Evolutionary conservation across 495 filamentous ascomycete species (phyloP), one percentile per base, ranked within the genome.

Genomic region (Penicillium daleae): DNA sequence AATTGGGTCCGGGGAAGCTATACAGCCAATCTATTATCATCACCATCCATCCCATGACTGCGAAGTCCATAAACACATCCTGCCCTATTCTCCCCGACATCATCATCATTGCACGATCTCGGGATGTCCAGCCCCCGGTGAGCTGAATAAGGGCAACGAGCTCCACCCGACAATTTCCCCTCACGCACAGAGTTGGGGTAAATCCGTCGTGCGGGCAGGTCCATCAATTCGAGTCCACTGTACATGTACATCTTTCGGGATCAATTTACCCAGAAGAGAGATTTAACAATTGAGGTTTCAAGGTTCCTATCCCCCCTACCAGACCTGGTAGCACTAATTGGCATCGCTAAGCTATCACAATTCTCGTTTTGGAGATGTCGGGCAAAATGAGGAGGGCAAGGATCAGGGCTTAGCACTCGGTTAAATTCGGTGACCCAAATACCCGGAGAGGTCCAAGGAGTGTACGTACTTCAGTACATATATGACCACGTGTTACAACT

Each of bases 151-250:
- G 69, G 58, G 49, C 49, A 0, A 29, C n/a, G n/a, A n/a, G 49
- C 63, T 69, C 70, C 68, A 66, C 53, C 59, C 53, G 49, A 29
- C 55, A 31, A 31, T 49, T 74, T 75, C 74, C 72, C 76, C 76
- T 76, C 75, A 75, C 71, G 64, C 66, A 56, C 48, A 71, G 35
- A 39, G 60, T 77, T 74, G 71, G 76, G 72, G 74, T 72, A 76
- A 74, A 29, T 35, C 19, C 27, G 12, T 26, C 60, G 46, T 44
- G 35, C 31, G 58, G 32, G 46, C 48, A 60, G 10, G 2, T 24
- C 2, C 10, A n/a, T n/a, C n/a, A n/a, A n/a, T n/a, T n/a, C n/a
- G n/a, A n/a, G n/a, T n/a, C n/a, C n/a, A n/a, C n/a, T n/a, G n/a
- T n/a, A n/a, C n/a, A n/a, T n/a, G n/a, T n/a, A n/a, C n/a, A n/a